Evolutionary conservation across 2,329 filamentous ascomycete species (phyloP), one percentile per base, ranked within the genome.

Genomic region (Verticillium alfalfae): DNA sequence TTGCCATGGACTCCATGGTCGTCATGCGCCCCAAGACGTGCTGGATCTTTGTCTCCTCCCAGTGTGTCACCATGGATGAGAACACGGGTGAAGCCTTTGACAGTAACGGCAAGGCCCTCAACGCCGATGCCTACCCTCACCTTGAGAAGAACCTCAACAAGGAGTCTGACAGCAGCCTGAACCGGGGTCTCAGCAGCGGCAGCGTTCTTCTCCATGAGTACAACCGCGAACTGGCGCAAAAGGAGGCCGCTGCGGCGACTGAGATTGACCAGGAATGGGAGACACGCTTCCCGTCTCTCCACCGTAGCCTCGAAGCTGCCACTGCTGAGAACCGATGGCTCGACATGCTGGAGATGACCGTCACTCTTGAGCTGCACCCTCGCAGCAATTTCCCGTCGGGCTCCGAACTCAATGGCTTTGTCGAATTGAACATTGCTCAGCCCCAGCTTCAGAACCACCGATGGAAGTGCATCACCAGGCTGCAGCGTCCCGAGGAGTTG

Each of bases 261-360:
- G 79, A 83, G 56, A 75, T 86, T 66, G 76, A 78, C 56, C 72
- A 79, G 55, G 78, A 83, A 62, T 88, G 86, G 86, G 81, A 85
- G 64, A 78, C 79, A 59, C 79, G 80, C 57, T 87, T 87, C 61
- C 84, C 85, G 0, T 79, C 81, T 59, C 79, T 88, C 63, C 78
- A 81, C 65, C 78, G 82, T 58, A 77, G 80, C 39, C 78, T 88
- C 4, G 76, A 83, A 60, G 72, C 78, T 2, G 75, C 79, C 10
- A 72, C 77, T 2, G 76, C 79, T 10, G 79, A 84, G 37, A 78
- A 85, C 65, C 76, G 80, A 26, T 81, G 81, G 41, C 84, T 85
- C 63, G 81, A 84, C 64, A 81, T 88, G 39, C 75, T 88, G 64
- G 85, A 88, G 73, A 85, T 88, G 76, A 84, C 87, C 64, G 79